Evolutionary conservation across 148 eudicot species (phyloP).

Genomic region (Salicornia ramosissima): DNA sequence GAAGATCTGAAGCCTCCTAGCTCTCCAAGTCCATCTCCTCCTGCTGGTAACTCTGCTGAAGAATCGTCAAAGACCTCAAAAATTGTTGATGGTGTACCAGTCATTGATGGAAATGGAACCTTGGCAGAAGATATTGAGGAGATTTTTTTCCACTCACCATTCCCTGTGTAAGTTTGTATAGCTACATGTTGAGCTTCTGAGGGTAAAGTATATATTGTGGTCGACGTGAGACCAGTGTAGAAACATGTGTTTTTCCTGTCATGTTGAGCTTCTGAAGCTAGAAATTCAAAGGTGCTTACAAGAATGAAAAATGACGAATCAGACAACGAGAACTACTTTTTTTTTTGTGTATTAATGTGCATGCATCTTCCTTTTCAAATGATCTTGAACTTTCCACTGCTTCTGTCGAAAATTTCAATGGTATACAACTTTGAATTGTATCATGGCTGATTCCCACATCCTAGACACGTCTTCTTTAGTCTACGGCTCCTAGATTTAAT

Average conservation of each 20-base stretch:
- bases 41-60: constrained; percentile 32
- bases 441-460: no score
- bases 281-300: not conserved
- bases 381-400: no score
- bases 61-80: constrained; percentile 19
- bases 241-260: not conserved
- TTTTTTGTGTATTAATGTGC: not conserved
- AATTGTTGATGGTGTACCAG: constrained; percentile 34
- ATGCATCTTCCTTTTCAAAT: not conserved
- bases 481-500: not conserved
- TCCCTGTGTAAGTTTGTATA: constrained; percentile 36
- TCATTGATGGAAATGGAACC: constrained; percentile 22
- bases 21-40: constrained; percentile 57
- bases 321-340: not conserved
- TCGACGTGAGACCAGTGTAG: not conserved
- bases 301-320: not conserved
- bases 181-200: not conserved
- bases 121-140: constrained; percentile 21
- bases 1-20: constrained; percentile 67
- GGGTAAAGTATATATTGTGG: not conserved
- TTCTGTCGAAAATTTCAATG: no score
- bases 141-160: constrained; percentile 47
- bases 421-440: not conserved
- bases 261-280: not conserved
- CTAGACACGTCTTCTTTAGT: not conserved